Evolutionary conservation across 2,329 filamentous ascomycete species (phyloP).

Genomic region (Ceratocystis huliohia): DNA sequence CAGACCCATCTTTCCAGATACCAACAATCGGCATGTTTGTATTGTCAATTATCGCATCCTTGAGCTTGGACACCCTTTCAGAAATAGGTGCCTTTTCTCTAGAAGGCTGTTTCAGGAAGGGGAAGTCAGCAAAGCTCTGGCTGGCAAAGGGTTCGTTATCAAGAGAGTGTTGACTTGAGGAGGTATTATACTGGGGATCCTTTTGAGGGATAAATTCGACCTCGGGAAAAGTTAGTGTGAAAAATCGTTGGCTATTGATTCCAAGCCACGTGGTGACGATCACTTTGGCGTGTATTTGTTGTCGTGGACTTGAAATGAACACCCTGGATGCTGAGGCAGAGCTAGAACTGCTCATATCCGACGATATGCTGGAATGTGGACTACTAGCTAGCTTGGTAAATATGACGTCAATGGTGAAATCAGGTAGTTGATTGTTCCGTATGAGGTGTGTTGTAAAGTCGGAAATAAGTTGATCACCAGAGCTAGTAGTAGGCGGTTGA

Average conservation of each 20-base stretch:
- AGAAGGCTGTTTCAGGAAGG: neutral
- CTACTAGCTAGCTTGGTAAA: conserved; percentile 7
- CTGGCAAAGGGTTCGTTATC: too few relatives aligned
- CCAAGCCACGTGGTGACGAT: conserved; percentile 60
- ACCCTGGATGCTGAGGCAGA: conserved; percentile 22
- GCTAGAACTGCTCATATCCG: conserved; percentile 20
- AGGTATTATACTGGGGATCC: neutral
- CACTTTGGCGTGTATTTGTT: conserved; percentile 53
- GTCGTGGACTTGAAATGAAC: neutral
- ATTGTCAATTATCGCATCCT: conserved; percentile 64
- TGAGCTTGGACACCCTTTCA: conserved; percentile 61
- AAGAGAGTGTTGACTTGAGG: neutral
- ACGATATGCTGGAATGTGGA: neutral
- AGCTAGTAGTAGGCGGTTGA: neutral
- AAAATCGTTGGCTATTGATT: conserved; percentile 55
- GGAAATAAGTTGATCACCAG: neutral
- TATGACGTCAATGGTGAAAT: conserved; percentile 17
- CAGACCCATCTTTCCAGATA: conserved; percentile 69
- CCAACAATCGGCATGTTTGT: conserved; percentile 62
- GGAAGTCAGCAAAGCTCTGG: neutral
- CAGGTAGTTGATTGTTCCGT: conserved; percentile 13
- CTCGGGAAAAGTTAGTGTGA: conserved; percentile 58
- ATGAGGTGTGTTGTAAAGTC: conserved; percentile 8
- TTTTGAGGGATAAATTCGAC: neutral
- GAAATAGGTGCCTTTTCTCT: conserved; percentile 46